These are phyloP conservation scores for Erodium chrysanthum DNA, from an alignment of 441 rosid species.

Conservation along the genomic window DNA sequence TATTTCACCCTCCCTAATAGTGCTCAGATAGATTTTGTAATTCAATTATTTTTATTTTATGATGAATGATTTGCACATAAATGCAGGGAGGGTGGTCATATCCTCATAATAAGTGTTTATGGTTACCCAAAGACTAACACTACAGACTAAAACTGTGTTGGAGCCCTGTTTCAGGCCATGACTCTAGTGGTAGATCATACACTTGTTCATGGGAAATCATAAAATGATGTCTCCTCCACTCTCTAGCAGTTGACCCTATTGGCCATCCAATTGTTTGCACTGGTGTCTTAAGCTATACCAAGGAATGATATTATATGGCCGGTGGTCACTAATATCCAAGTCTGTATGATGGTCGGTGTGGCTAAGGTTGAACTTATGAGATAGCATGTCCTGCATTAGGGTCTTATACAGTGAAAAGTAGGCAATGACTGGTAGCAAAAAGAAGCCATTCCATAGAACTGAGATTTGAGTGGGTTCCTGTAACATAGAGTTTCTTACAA, in stretches of 20 bases:
- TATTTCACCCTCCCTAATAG: conserved; percentile 6
- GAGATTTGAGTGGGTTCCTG: not conserved
- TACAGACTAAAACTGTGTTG: not conserved
- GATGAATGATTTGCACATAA: not conserved
- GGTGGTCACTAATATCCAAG: no score
- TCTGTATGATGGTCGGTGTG: no score
- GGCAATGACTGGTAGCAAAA: no score
- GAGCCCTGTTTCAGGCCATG: not conserved
- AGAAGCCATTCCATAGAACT: not conserved
- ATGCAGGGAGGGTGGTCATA: not conserved
- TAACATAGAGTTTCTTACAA: no score
- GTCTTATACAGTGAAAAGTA: not conserved
- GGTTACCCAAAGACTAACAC: not conserved
- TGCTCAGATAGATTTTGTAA: conserved; percentile 6
- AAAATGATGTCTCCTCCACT: no score
- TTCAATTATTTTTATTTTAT: not conserved
- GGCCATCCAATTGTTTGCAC: no score
- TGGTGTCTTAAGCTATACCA: no score
- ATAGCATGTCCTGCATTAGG: not conserved
- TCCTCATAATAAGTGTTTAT: not conserved
- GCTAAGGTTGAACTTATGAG: no score
- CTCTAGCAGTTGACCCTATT: no score
- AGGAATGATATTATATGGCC: no score
- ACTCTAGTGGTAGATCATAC: no score
- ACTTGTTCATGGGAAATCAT: no score